A percentile compares a stretch with the other conserved stretches of the same genome.
These are phyloP conservation scores for Hypocreales sp. DNA, from an alignment of 2,329 filamentous ascomycete species.

Conservation along the genomic window DNA sequence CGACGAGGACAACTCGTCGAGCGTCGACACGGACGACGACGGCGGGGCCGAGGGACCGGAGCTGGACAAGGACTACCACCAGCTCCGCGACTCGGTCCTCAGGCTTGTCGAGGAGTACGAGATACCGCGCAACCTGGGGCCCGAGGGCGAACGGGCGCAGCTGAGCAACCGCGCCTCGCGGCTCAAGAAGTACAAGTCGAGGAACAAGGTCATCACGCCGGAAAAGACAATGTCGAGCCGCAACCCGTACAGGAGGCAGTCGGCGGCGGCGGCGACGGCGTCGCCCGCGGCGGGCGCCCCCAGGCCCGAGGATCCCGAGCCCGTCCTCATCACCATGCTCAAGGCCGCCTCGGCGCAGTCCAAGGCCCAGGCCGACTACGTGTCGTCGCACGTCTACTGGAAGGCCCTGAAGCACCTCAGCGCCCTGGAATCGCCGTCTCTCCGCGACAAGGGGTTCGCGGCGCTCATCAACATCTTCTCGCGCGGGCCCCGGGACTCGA, in stretches of 20 bases:
- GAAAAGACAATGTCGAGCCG: slow-evolving; percentile 37
- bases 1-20: slow-evolving; percentile 47
- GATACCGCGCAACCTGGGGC: slow-evolving; percentile 51
- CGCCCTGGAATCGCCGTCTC: slow-evolving; percentile 40
- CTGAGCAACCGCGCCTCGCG: slow-evolving; percentile 57
- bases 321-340: slow-evolving; percentile 55
- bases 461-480: slow-evolving; percentile 61
- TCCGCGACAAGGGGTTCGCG: slow-evolving; percentile 54
- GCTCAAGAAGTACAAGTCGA: slow-evolving; percentile 42
- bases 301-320: slow-evolving; percentile 26
- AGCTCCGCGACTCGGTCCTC: slow-evolving; percentile 63
- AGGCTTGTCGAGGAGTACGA: slow-evolving; percentile 74
- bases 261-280: slow-evolving; percentile 1
- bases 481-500: slow-evolving; percentile 52
- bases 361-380: slow-evolving; percentile 65
- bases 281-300: slow-evolving; percentile 2
- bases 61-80: slow-evolving; percentile 65
- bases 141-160: slow-evolving; percentile 41
- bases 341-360: slow-evolving; percentile 64
- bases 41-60: slow-evolving; percentile 45
- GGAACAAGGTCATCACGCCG: slow-evolving; percentile 39
- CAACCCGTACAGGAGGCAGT: slow-evolving; percentile 37
- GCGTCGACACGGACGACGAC: slow-evolving; percentile 44
- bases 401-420: slow-evolving; percentile 63
- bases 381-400: slow-evolving; percentile 75